Evolutionary conservation across 2,329 filamentous ascomycete genomes (phyloP), one percentile per base, ranked within the genome.

Genomic region (Zopfia rhizophila): DNA sequence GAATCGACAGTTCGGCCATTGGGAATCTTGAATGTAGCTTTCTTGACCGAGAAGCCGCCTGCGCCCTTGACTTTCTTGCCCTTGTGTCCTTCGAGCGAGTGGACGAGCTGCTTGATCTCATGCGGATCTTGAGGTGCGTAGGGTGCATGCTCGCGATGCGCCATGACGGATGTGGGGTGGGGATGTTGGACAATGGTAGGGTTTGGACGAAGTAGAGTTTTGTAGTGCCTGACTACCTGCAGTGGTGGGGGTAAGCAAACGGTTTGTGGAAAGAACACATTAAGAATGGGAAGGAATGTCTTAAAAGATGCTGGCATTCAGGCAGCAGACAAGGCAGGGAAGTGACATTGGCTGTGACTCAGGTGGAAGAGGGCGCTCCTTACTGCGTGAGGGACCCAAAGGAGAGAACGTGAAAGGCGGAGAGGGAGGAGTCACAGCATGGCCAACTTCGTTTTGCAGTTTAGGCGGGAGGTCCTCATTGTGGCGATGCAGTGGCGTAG

Each of bases 1-100:
- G 93, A 97, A 66, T 94, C 85, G 45, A 97, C 90, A 5, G 76
- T 78, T 55, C 90, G 82, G 18, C 82, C 78, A 46, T 85, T 78
- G 16, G 81, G 78, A 5, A 97, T 82, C 2, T 78, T 61, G 66
- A 90, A 99, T 3, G 83, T 88, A n/a, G 83, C 85, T 76, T 91
- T 95, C 72, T 88, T 94, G 75, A 88, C 88, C 13, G 82, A 86
- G 68, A 91, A 90, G 2, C 77, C 77, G 27, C 78, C 81, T 53
- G 82, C 86, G 48, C 75, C 65, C 25, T 65, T 66, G 27, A 65
- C 63, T 48, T 74, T 73, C 41, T 72, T 72, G 25, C 65, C 65
- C 61, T 73, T 73, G 61, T 85, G 83, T 31, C 76, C 74, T 13
- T 90, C 83, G 13, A 96, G 80, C 17, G 76, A 76, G 17, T 78